phyloP scores from a whole-genome alignment of 2,329 filamentous ascomycete genomes.

The Fusarium metavorans region DNA sequence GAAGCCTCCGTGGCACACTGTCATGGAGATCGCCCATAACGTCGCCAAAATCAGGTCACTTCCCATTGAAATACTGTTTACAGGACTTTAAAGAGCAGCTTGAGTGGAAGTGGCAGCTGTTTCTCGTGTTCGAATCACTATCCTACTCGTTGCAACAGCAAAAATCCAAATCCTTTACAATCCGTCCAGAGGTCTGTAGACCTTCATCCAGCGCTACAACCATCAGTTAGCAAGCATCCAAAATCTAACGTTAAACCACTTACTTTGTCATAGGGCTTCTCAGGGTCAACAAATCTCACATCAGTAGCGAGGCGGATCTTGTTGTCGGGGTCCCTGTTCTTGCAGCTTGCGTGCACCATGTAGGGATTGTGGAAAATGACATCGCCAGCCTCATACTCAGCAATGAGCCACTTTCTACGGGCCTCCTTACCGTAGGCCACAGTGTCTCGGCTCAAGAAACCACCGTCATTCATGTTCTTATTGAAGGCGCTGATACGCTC shows the following conservation, averaged over 20 bases:
- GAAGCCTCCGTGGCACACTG: too few relatives aligned
- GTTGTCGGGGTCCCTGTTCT: slow-evolving; percentile 20
- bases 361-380: slow-evolving; percentile 28
- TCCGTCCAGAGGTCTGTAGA: neutral
- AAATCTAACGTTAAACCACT: neutral
- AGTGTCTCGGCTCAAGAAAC: slow-evolving; percentile 22
- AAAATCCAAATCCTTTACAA: neutral
- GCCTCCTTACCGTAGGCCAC: slow-evolving; percentile 22
- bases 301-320: slow-evolving; percentile 21
- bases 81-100: neutral
- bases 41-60: too few relatives aligned
- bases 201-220: slow-evolving; percentile 1
- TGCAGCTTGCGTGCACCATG: slow-evolving; percentile 27
- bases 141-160: neutral
- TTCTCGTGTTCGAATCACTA: neutral
- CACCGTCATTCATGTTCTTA: slow-evolving; percentile 30
- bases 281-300: neutral
- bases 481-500: slow-evolving; percentile 24
- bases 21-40: too few relatives aligned
- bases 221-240: neutral
- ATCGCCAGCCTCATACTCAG: slow-evolving; percentile 25
- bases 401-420: slow-evolving; percentile 23
- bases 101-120: neutral
- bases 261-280: neutral
- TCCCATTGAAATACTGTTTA: too few relatives aligned